These are phyloP conservation scores for Serendipita vermifera DNA, from an alignment of 768 basidiomycete species.

Conservation along the genomic window DNA sequence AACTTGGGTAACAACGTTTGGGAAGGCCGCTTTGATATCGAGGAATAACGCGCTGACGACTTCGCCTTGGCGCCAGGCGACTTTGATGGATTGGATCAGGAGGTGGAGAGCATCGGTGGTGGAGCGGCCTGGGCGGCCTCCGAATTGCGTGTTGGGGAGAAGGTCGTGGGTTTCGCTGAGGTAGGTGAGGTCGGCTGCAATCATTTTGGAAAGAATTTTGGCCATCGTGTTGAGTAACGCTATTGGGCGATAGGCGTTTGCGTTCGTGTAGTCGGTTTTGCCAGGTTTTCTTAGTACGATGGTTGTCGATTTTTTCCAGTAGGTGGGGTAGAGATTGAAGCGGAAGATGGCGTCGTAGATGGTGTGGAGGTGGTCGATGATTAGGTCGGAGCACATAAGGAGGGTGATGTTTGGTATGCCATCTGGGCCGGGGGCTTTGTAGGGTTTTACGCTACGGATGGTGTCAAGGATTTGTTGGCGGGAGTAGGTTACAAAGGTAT, in stretches of 20 bases:
- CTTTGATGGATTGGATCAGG: conserved; percentile 10
- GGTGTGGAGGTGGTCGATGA: conserved; percentile 19
- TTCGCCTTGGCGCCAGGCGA: conserved; percentile 21
- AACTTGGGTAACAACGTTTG: conserved; percentile 20
- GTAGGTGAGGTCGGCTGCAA: conserved; percentile 19
- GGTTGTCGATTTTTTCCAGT: conserved; percentile 23
- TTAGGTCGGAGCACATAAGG: conserved; percentile 17
- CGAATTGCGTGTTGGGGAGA: conserved; percentile 28
- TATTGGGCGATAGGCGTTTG: conserved; percentile 29
- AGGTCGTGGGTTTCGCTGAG: conserved; percentile 23
- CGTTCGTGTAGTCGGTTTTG: conserved; percentile 22
- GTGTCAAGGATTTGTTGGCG: conserved; percentile 7
- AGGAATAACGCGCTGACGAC: conserved; percentile 30
- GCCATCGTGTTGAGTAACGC: conserved; percentile 24
- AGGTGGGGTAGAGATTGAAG: conserved; percentile 21
- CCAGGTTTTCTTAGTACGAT: conserved; percentile 28
- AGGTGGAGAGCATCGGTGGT: conserved; percentile 25
- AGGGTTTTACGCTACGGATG: conserved; percentile 13
- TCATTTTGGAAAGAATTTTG: conserved; percentile 21
- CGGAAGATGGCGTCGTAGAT: conserved; percentile 24
- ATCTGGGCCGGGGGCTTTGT: conserved; percentile 20
- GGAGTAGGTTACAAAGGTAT: conserved; percentile 10
- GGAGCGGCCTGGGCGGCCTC: conserved; percentile 27
- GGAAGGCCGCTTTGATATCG: conserved; percentile 34
- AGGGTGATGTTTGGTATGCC: conserved; percentile 27